Base-by-base conservation (phyloP, 1,284 basidiomycete genomes). In the Malassezia sympodialis region DNA sequence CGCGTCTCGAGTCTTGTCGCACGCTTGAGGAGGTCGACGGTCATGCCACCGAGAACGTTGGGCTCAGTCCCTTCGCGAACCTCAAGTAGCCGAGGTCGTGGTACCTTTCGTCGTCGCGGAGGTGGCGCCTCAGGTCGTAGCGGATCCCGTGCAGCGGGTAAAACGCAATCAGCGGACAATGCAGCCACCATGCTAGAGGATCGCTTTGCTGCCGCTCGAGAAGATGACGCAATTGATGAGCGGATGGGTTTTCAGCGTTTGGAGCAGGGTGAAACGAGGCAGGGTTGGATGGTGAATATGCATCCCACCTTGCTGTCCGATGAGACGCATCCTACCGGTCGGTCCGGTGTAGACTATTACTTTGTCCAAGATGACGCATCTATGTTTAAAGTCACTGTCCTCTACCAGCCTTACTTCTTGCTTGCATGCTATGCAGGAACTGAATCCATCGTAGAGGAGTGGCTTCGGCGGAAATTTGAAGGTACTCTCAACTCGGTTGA, bases 321-420 rank as follows among this genome's bases (percentile, higher is more conserved):
- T 67, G 63, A 67, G 4, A 57, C 58, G 5, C 65, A 68, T 40
- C 56, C 72, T 8, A 63, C 61, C 6, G 72, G 72, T 21, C 63
- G 65, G 15, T 84, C 83, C 62, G 86, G 86, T 10, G 91, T 99
- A 10, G 93, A 99, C 71, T 96, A 85, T 67, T 96, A 96, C 76
- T 98, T 99, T 69, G 90, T 98, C 65, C 84, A 96, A 77, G 91
- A 98, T 69, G 90, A 96, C 61, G 93, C 93, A 4, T 83, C 82
- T 30, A 88, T 88, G 83, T 98, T 99, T 81, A 98, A 98, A 75
- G 85, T 83, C 62, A 98, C 93, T 1, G 80, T 88, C 56, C 81
- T 84, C 51, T 93, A 93, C 69, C 88, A 96, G 73, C 94, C 94
- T 0, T 98, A 98, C 76, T 96, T 99, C 68, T 82, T 82, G 62